These are phyloP conservation scores for Cymbopogon flexuosus DNA, from an alignment of 202 grass and related monocot genomes.

Conservation along the genomic window DNA sequence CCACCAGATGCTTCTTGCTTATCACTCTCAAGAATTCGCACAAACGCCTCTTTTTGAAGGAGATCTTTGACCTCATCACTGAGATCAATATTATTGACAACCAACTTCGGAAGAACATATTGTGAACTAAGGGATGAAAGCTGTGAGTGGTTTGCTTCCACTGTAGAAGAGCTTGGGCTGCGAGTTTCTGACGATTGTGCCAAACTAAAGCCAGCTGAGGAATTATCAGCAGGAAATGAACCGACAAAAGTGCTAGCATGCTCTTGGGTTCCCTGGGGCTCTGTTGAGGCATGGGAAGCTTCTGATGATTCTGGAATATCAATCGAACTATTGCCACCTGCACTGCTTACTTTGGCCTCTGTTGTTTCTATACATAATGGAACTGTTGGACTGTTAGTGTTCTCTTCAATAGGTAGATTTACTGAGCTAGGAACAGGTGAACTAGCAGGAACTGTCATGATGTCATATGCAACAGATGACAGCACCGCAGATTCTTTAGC, in stretches of 20 bases:
- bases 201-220: slow-evolving; percentile 40
- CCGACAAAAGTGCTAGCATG: slow-evolving; percentile 48
- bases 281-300: slow-evolving; percentile 70
- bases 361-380: slow-evolving; percentile 40
- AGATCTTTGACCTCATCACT: slow-evolving; percentile 80
- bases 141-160: slow-evolving; percentile 48
- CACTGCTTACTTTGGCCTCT: slow-evolving; percentile 52
- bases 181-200: slow-evolving; percentile 44
- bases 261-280: slow-evolving; percentile 54
- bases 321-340: slow-evolving; percentile 36
- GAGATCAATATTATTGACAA: slow-evolving; percentile 65
- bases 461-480: slow-evolving; percentile 42
- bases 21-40: slow-evolving; percentile 71
- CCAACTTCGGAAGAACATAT: slow-evolving; percentile 81
- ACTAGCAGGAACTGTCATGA: slow-evolving; percentile 32
- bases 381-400: slow-evolving; percentile 39
- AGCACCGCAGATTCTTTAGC: slow-evolving; percentile 34
- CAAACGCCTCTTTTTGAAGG: slow-evolving; percentile 74
- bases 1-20: slow-evolving; percentile 63
- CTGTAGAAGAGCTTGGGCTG: slow-evolving; percentile 48
- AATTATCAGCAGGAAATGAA: slow-evolving; percentile 45
- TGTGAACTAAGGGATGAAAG: slow-evolving; percentile 40
- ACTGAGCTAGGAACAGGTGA: slow-evolving; percentile 38
- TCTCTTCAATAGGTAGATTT: slow-evolving; percentile 41
- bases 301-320: slow-evolving; percentile 74